phyloP scores from a whole-genome alignment of 2,329 filamentous ascomycete genomes.

The Trichophyton mentagrophytes region DNA sequence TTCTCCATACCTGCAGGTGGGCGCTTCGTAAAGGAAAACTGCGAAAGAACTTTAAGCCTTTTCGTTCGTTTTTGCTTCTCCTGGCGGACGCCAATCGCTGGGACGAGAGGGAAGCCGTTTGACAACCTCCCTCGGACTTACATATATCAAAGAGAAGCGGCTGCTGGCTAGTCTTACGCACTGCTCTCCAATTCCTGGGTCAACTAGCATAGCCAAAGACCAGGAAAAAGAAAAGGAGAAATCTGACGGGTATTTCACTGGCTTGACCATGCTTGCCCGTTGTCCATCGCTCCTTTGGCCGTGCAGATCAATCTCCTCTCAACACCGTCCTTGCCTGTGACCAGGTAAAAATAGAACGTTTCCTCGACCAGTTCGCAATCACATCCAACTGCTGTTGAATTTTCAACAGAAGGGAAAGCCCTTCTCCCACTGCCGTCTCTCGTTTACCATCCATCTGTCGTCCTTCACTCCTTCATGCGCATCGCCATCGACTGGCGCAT shows the following conservation, averaged over 20 bases:
- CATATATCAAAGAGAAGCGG: background rate
- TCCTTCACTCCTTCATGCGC: background rate
- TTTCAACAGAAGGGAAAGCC: background rate
- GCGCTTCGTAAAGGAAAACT: background rate
- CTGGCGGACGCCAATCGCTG: background rate
- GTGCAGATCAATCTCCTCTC: background rate
- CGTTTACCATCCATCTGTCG: background rate
- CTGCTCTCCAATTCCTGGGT: background rate
- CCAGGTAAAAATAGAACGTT: background rate
- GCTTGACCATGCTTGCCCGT: background rate
- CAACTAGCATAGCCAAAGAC: background rate
- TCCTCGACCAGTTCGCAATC: background rate
- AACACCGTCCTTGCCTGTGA: background rate
- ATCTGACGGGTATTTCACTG: background rate
- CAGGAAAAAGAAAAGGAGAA: background rate
- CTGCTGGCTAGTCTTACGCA: background rate
- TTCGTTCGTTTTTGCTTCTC: constrained; percentile 1
- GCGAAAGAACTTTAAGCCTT: background rate
- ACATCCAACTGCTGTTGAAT: background rate
- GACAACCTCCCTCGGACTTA: background rate
- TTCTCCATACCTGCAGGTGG: background rate
- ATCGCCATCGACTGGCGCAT: background rate
- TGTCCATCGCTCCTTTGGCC: background rate
- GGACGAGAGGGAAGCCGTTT: background rate
- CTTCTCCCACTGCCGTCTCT: background rate